Base-by-base conservation (phyloP, 345 rosid species). In the Sapria himalayana region DNA sequence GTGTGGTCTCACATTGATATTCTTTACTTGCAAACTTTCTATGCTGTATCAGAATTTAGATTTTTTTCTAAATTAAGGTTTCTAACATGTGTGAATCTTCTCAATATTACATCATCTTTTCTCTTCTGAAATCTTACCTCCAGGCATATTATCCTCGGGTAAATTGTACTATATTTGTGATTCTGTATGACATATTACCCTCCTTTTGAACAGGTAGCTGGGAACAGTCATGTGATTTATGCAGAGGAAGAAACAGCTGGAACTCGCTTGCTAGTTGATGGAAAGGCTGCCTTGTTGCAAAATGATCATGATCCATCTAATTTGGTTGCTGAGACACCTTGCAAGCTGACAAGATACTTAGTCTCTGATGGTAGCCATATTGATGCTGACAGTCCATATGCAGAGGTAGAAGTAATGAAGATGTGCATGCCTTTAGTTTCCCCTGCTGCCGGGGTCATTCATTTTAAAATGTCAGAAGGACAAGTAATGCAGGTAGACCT, bases 231-330 rank as follows among this genome's bases (percentile, higher is more conserved):
- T 73, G 78, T 91, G 34, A 73, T 84, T 67, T 91, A 91, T 61
- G 99, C 95, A 16, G 99, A 91, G 62, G 99, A 91, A 72, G 99
- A 91, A 73, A 93, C 95, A 5, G 99, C 99, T 46, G 99, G 99
- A 58, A 91, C 95, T 52, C 95, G 93, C 31, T 93, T 91, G 45
- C 92, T 91, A 41, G 84, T 91, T 43, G 99, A 91, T 46, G 99
- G 99, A 66, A 75, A 95, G 56, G 84, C 99, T 52, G 82, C 95
- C 71, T 68, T 91, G 65, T 78, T 91, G 43, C 99, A 82, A 77
- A 91, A 91, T 63, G 99, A 91, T 62, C 95, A 91, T 9, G 99
- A 91, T 76, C 99, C 99, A 31, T 91, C 99, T 5, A 91, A 84
- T 52, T 56, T 91, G 57, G 60, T 84, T 55, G 95, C 99, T 2